Base-by-base conservation (phyloP, 257 asterid species). In the Misopates orontium region DNA sequence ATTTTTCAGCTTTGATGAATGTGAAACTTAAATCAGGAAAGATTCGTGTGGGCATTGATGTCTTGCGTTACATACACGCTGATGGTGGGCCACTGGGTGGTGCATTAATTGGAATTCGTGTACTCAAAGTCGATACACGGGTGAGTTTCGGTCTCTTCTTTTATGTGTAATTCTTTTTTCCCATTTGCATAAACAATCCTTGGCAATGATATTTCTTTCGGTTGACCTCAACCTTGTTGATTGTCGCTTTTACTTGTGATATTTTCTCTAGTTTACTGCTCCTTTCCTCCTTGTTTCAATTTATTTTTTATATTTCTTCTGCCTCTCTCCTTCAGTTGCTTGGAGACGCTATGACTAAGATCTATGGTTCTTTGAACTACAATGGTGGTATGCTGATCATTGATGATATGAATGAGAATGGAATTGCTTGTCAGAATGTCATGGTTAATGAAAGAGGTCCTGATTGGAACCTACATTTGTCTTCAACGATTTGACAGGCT, bases 391-490 rank as follows among this genome's bases (percentile, higher is more conserved):
- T 18, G 25, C 8, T 58, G 21, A 25, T 39, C 17, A 40, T 36
- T 10, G 62, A 66, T 21, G 62, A 52, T 56, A n/a, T 36, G 18
- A 21, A 47, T 17, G 72, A 5, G 91, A 82, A 64, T 75, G 75
- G 88, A 87, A 54, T 76, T 79, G 12, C 17, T 1, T 5, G 19
- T 44, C 36, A n/a, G 25, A 45, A 24, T 55, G 15, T 60, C 39
- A 13, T 10, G 44, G 32, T 28, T 44, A 71, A 69, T 53, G 73
- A 50, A 25, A 65, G 73, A 36, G 50, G 72, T 63, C 87, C 67
- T 67, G 31, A 39, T 78, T 78, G 63, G 92, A 83, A 12, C 92
- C 88, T 16, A 78, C 85, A 80, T 82, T 85, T 42, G 88, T 82
- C 49, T 84, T 85, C 21, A 82, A 73, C 68, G 68, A 77, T 74